phyloP scores from a whole-genome alignment of 2,329 filamentous ascomycete genomes.

The Blastomyces emzantsi region DNA sequence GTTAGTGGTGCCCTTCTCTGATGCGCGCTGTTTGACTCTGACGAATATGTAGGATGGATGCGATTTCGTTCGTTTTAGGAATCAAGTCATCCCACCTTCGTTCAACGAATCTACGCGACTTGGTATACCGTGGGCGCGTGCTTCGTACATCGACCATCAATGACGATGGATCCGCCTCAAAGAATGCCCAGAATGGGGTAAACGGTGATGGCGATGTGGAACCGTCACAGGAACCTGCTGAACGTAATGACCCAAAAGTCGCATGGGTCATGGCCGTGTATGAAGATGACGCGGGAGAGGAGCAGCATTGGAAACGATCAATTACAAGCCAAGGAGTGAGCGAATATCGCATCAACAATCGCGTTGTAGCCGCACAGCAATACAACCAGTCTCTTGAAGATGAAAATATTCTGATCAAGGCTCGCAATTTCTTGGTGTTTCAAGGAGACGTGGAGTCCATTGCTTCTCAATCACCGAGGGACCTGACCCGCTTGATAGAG shows the following conservation, averaged over 20 bases:
- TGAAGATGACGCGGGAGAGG: slow-evolving; percentile 90
- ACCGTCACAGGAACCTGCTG: slow-evolving; percentile 53
- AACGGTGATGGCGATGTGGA: slow-evolving; percentile 56
- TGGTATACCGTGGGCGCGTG: slow-evolving; percentile 92
- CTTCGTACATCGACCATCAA: slow-evolving; percentile 89
- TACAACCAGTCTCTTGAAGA: slow-evolving; percentile 89
- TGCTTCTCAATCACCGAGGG: slow-evolving; percentile 86
- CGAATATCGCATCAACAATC: slow-evolving; percentile 96
- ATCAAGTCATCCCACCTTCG: slow-evolving; percentile 98
- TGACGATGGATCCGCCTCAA: slow-evolving; percentile 68
- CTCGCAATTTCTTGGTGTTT: slow-evolving; percentile 95
- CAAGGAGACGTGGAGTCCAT: slow-evolving; percentile 97
- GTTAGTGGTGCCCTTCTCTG: slow-evolving; percentile 42
- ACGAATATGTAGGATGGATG: slow-evolving; percentile 67
- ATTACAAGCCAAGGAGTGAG: slow-evolving; percentile 84
- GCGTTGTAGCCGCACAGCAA: slow-evolving; percentile 74
- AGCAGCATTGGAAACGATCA: slow-evolving; percentile 90
- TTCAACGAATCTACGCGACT: slow-evolving; percentile 84
- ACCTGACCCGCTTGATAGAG: slow-evolving; percentile 87
- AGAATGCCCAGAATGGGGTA: slow-evolving; percentile 48
- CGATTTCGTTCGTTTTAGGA: slow-evolving; percentile 95
- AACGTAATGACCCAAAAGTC: slow-evolving; percentile 69
- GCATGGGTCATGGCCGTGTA: slow-evolving; percentile 99
- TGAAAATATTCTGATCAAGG: slow-evolving; percentile 97
- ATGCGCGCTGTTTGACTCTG: background rate